Conservation (phyloP, 2,329 filamentous ascomycete genomes). For the Leptographium lundbergii region DNA sequence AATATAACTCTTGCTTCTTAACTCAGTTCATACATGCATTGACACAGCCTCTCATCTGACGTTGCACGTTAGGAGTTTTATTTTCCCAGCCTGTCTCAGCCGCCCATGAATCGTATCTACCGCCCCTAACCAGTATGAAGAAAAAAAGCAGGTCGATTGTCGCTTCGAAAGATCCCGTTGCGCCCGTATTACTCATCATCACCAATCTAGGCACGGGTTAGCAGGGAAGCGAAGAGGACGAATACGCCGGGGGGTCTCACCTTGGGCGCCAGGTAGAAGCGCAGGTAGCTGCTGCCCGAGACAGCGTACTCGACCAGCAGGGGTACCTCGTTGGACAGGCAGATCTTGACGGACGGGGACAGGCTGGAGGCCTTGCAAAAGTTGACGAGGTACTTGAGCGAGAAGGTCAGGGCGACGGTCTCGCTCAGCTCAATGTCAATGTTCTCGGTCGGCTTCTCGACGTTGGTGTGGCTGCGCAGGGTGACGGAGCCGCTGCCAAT, state of each 20-base stretch:
- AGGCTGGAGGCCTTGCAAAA: slow-evolving; percentile 96
- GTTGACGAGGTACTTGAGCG: slow-evolving; percentile 98
- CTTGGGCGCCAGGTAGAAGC: slow-evolving; percentile 98
- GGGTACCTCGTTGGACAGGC: slow-evolving; percentile 90
- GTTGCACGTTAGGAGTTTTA: background rate
- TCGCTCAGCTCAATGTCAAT: slow-evolving; percentile 85
- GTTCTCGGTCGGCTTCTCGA: slow-evolving; percentile 78
- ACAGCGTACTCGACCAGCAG: slow-evolving; percentile 87
- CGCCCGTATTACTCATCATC: slow-evolving; percentile 21
- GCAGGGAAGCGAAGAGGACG: background rate
- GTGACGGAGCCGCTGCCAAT: slow-evolving; percentile 94
- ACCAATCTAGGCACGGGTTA: slow-evolving; percentile 20
- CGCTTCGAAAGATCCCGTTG: background rate
- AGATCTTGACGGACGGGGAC: slow-evolving; percentile 74
- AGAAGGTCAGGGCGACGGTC: slow-evolving; percentile 90
- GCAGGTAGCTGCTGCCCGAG: slow-evolving; percentile 71
- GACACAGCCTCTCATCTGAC: background rate
- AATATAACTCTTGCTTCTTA: background rate
- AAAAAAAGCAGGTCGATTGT: background rate
- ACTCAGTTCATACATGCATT: background rate
- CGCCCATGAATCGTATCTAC: background rate
- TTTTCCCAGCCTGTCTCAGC: background rate
- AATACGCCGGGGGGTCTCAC: slow-evolving; percentile 33
- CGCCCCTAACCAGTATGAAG: background rate
- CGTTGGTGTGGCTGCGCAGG: slow-evolving; percentile 73